phyloP scores from a whole-genome alignment of 768 basidiomycete genomes.

The button mushroom (Agaricus bisporus) region DNA sequence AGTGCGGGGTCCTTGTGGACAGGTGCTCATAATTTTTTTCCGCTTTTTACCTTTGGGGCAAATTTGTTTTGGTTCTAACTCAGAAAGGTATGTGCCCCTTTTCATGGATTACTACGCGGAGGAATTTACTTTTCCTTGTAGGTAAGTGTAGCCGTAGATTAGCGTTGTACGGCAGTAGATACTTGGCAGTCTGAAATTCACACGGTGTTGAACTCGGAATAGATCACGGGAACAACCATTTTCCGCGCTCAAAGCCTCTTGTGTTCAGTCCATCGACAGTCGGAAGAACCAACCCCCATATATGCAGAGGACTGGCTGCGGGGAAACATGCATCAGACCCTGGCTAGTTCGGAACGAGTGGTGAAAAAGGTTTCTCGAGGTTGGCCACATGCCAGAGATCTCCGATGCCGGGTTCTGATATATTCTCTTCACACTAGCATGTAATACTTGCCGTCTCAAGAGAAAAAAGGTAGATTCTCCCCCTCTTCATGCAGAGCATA shows the following conservation, averaged over 20 bases:
- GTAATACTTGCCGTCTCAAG: conserved; percentile 26
- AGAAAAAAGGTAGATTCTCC: conserved; percentile 20
- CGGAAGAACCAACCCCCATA: conserved; percentile 11
- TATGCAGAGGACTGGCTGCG: conserved; percentile 5
- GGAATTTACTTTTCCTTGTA: too few species aligned
- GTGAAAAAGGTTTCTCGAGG: conserved; percentile 12
- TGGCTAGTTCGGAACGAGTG: conserved; percentile 8
- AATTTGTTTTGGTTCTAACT: not conserved
- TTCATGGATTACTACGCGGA: not conserved
- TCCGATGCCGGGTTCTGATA: not conserved
- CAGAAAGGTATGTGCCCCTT: not conserved
- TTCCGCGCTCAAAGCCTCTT: conserved; percentile 4
- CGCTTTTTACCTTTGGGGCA: not conserved
- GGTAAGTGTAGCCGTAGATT: too few species aligned
- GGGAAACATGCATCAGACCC: conserved; percentile 12
- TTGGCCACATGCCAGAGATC: not conserved
- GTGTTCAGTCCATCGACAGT: not conserved
- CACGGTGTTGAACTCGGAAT: conserved; percentile 1
- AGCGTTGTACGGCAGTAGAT: not conserved
- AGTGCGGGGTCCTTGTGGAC: not conserved
- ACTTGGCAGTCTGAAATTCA: not conserved
- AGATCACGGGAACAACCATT: conserved; percentile 9
- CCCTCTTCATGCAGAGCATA: not conserved
- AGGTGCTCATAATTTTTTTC: conserved; percentile 6
- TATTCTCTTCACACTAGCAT: conserved; percentile 14